These are phyloP conservation scores for Gossypium raimondii DNA, from an alignment of 345 rosid genomes.

Conservation along the genomic window DNA sequence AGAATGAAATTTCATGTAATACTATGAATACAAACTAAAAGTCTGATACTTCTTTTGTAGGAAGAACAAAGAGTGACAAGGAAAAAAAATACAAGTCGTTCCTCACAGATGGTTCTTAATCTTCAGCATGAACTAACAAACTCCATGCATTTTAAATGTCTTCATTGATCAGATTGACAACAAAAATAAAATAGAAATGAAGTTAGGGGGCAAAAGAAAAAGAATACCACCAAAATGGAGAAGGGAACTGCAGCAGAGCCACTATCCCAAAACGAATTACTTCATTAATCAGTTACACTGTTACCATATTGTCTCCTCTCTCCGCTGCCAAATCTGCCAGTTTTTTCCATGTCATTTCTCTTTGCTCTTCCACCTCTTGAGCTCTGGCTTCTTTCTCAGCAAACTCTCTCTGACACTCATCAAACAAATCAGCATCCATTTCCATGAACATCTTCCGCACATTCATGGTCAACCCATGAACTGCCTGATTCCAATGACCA, in stretches of 20 bases:
- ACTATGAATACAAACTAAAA: neutral
- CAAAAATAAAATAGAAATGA: slow-evolving; percentile 11
- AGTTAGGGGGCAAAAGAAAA: neutral
- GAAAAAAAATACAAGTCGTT: slow-evolving; percentile 11
- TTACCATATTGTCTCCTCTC: slow-evolving; percentile 53
- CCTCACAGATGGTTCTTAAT: slow-evolving; percentile 33
- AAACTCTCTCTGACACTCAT: slow-evolving; percentile 61
- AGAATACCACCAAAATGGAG: slow-evolving; percentile 39
- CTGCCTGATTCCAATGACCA: slow-evolving; percentile 87
- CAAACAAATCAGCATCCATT: slow-evolving; percentile 75
- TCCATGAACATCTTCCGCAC: slow-evolving; percentile 81
- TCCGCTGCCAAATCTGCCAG: slow-evolving; percentile 58
- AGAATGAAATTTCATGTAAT: neutral
- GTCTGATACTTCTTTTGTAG: neutral
- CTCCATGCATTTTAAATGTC: slow-evolving; percentile 32
- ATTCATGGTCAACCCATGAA: slow-evolving; percentile 72
- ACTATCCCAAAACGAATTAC: slow-evolving; percentile 8
- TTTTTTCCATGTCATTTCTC: slow-evolving; percentile 72
- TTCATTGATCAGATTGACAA: slow-evolving; percentile 25
- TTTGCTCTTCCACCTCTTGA: slow-evolving; percentile 60
- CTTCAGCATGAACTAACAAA: slow-evolving; percentile 34
- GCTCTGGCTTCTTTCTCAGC: slow-evolving; percentile 60
- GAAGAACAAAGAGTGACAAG: slow-evolving; percentile 10
- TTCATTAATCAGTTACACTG: slow-evolving; percentile 26
- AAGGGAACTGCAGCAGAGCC: slow-evolving; percentile 12